These are phyloP conservation scores for Phylloporus sp. DNA, from an alignment of 768 basidiomycete species.

Conservation along the genomic window DNA sequence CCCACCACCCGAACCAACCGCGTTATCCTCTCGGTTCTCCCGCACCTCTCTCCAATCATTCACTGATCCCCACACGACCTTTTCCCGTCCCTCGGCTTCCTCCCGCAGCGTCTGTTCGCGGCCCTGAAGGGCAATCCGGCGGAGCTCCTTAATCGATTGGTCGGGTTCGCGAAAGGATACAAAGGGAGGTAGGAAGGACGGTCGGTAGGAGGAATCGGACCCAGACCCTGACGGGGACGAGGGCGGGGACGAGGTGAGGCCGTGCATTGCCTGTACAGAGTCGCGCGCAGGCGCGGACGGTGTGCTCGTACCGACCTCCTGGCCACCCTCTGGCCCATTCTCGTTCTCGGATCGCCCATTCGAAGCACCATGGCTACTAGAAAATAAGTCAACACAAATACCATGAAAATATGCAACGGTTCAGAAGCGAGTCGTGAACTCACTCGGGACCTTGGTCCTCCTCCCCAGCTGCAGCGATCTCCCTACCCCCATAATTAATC, in stretches of 20 bases:
- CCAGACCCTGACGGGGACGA: background rate
- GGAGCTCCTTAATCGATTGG: constrained; percentile 34
- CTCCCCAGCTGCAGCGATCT: too few species aligned
- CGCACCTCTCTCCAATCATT: background rate
- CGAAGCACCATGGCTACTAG: background rate
- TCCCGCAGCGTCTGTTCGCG: constrained; percentile 36
- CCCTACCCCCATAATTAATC: constrained; percentile 26
- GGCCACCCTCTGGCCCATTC: too few species aligned
- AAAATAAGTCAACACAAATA: background rate
- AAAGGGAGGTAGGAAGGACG: constrained; percentile 14
- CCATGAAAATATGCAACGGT: background rate
- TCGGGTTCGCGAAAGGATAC: constrained; percentile 34
- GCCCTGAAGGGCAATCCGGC: constrained; percentile 45
- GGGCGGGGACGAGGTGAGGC: background rate
- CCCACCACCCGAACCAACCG: background rate
- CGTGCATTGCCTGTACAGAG: background rate
- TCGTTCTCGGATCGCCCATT: background rate
- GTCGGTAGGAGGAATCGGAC: background rate
- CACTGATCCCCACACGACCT: constrained; percentile 38
- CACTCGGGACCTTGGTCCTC: constrained; percentile 7
- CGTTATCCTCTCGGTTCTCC: background rate
- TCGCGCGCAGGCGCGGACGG: too few species aligned
- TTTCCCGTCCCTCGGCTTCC: constrained; percentile 40
- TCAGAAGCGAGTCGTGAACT: background rate
- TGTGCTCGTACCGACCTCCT: too few species aligned